Percentiles rank a stretch among this genome's conserved stretches.
phyloP scores from a whole-genome alignment of 371 early-diverging fungal species.

The Nematocida sp. region DNA sequence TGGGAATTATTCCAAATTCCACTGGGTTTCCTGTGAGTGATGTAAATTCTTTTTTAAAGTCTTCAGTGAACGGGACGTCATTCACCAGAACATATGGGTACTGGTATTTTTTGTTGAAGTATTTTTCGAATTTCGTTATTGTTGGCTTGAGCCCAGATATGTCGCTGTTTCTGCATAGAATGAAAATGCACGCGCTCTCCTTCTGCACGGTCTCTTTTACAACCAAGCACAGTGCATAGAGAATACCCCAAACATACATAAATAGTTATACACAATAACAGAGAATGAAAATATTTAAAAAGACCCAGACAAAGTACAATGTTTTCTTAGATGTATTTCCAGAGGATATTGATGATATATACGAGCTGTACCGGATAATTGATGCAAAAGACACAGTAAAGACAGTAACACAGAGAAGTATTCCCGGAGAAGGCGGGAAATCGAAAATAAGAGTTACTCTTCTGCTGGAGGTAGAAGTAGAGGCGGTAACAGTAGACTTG shows the following conservation, averaged over 20 bases:
- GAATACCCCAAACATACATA: neutral
- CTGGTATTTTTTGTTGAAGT: slow-evolving; percentile 76
- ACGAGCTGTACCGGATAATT: slow-evolving; percentile 62
- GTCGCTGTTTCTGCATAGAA: slow-evolving; percentile 75
- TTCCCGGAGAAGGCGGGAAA: slow-evolving; percentile 61
- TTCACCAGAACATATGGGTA: slow-evolving; percentile 78
- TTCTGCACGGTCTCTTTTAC: neutral
- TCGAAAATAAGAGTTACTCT: slow-evolving; percentile 61
- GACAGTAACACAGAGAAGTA: slow-evolving; percentile 63
- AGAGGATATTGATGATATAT: slow-evolving; percentile 69
- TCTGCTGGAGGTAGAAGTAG: slow-evolving; percentile 64
- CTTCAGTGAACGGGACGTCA: slow-evolving; percentile 76
- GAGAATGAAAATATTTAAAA: slow-evolving; percentile 46
- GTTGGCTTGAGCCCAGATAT: slow-evolving; percentile 73
- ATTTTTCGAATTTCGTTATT: slow-evolving; percentile 76
- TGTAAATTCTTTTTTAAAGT: slow-evolving; percentile 74
- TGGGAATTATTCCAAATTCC: slow-evolving; percentile 75
- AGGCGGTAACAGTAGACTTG: slow-evolving; percentile 62
- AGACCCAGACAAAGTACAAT: slow-evolving; percentile 22
- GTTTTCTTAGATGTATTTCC: slow-evolving; percentile 52
- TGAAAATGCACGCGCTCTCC: slow-evolving; percentile 70
- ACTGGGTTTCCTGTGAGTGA: slow-evolving; percentile 50
- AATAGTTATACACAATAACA: slow-evolving; percentile 22
- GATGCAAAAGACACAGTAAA: slow-evolving; percentile 62
- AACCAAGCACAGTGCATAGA: slow-evolving; percentile 1